These are phyloP conservation scores for Xylaria sp. DNA, from an alignment of 2,329 filamentous ascomycete genomes.

Conservation along the genomic window DNA sequence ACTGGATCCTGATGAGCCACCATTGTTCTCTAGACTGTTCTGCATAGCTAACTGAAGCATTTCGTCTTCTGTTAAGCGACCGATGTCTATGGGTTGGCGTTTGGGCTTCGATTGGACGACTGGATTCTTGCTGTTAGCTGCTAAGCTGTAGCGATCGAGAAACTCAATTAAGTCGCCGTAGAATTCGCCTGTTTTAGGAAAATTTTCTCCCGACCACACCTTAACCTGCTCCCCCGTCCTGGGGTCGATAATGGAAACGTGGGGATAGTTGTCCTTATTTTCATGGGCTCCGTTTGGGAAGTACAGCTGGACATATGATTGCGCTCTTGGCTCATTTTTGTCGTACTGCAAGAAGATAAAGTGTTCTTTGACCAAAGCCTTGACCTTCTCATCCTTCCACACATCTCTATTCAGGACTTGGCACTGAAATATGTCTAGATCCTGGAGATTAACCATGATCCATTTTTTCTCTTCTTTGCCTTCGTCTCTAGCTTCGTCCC, in stretches of 20 bases:
- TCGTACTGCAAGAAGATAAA: slow-evolving; percentile 97
- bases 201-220: slow-evolving; percentile 87
- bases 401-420: slow-evolving; percentile 93
- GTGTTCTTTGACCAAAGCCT: slow-evolving; percentile 85
- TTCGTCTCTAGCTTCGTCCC: slow-evolving; percentile 84
- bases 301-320: slow-evolving; percentile 90
- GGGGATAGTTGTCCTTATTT: slow-evolving; percentile 89
- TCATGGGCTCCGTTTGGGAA: slow-evolving; percentile 77
- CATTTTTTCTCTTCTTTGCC: slow-evolving; percentile 92
- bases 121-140: slow-evolving; percentile 89
- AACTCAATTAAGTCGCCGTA: slow-evolving; percentile 94
- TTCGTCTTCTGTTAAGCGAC: slow-evolving; percentile 94
- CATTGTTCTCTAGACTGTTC: slow-evolving; percentile 78
- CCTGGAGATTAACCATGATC: slow-evolving; percentile 95
- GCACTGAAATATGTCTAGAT: slow-evolving; percentile 92
- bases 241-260: slow-evolving; percentile 95
- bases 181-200: slow-evolving; percentile 81
- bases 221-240: slow-evolving; percentile 97
- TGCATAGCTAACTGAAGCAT: slow-evolving; percentile 94
- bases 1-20: slow-evolving; percentile 58
- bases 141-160: slow-evolving; percentile 94
- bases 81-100: slow-evolving; percentile 76
- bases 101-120: slow-evolving; percentile 82
- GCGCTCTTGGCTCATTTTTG: slow-evolving; percentile 81
- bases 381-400: slow-evolving; percentile 87